Evolutionary conservation across 2,329 filamentous ascomycete genomes (phyloP).

Genomic region (Aspergillus tanneri): DNA sequence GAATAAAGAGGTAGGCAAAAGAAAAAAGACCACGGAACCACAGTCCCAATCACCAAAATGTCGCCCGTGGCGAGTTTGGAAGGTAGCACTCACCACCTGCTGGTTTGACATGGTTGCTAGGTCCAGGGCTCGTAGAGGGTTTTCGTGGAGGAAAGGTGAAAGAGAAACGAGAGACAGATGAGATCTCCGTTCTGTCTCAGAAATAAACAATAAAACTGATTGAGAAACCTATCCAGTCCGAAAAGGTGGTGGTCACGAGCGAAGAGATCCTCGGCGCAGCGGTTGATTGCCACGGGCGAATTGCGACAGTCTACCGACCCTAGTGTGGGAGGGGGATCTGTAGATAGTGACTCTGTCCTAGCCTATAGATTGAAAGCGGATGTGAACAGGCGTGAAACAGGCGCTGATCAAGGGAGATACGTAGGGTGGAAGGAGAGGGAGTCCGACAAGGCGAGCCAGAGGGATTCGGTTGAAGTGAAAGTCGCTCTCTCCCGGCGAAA

Average conservation of each 20-base stretch:
- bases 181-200: constrained; percentile 5
- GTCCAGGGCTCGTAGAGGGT: constrained; percentile 14
- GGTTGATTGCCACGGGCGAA: constrained; percentile 24
- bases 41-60: constrained; percentile 11
- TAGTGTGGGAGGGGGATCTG: constrained; percentile 15
- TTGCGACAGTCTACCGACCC: constrained; percentile 1
- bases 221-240: constrained; percentile 7
- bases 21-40: constrained; percentile 13
- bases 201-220: constrained; percentile 8
- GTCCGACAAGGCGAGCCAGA: constrained; percentile 13
- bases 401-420: background rate
- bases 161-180: background rate
- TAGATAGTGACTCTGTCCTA: constrained; percentile 13
- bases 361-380: background rate
- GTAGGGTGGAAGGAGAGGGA: background rate
- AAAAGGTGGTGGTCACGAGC: constrained; percentile 10
- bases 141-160: constrained; percentile 6
- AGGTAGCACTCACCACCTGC: constrained; percentile 47
- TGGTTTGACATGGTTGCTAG: constrained; percentile 47
- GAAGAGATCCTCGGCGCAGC: constrained; percentile 16
- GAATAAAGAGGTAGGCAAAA: background rate
- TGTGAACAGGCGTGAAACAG: background rate
- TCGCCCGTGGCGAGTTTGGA: constrained; percentile 14
- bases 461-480: constrained; percentile 37
- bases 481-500: constrained; percentile 38